Conservation (phyloP, 2,329 filamentous ascomycete species). For the Colletotrichum lini region DNA sequence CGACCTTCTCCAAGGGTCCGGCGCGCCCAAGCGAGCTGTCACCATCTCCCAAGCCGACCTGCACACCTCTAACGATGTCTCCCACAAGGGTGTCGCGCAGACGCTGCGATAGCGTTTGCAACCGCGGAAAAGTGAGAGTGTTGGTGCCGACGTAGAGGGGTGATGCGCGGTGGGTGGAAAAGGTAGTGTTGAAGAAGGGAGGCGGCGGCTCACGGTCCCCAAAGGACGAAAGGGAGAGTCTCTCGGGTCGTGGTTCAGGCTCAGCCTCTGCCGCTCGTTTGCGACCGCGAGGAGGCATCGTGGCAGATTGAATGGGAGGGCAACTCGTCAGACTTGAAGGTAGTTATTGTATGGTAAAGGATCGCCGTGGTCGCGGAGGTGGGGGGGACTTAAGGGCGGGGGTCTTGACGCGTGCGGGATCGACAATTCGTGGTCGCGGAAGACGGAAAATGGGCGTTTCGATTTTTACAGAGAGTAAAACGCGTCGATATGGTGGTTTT, state of each 20-base stretch:
- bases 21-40: constrained; percentile 57
- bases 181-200: constrained; percentile 72
- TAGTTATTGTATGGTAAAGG: neutral
- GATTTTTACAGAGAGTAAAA: neutral
- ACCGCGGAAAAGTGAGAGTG: constrained; percentile 53
- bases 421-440: neutral
- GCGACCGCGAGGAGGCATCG: constrained; percentile 30
- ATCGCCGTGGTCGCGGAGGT: neutral
- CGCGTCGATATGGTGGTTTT: neutral
- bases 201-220: constrained; percentile 48
- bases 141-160: constrained; percentile 65
- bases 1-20: constrained; percentile 62
- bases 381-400: neutral
- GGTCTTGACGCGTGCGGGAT: neutral
- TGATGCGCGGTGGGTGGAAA: constrained; percentile 69
- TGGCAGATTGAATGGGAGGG: neutral
- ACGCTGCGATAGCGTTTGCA: constrained; percentile 61
- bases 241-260: neutral
- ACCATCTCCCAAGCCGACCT: constrained; percentile 62
- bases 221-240: constrained; percentile 1
- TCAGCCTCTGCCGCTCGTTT: constrained; percentile 26
- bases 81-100: constrained; percentile 70
- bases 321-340: neutral
- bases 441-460: neutral
- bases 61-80: constrained; percentile 72